phyloP scores from a whole-genome alignment of 331 rosid species.

The Rhamnella rubrinervis region DNA sequence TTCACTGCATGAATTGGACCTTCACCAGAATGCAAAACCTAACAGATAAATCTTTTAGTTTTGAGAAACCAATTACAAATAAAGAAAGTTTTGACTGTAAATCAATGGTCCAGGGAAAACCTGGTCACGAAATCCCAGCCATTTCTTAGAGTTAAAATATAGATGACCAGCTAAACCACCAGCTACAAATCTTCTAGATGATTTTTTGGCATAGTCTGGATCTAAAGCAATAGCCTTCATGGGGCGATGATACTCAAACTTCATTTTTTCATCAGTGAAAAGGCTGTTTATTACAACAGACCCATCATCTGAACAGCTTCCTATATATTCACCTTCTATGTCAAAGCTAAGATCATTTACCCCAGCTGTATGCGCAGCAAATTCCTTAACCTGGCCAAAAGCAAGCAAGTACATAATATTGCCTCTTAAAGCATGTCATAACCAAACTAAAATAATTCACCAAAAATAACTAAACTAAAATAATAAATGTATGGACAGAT shows the following conservation, averaged over 20 bases:
- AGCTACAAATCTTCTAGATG: conserved; percentile 84
- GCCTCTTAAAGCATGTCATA: conserved; percentile 13
- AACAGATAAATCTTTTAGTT: conserved; percentile 18
- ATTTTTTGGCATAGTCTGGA: conserved; percentile 72
- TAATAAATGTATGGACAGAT: no score
- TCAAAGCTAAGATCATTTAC: conserved; percentile 96
- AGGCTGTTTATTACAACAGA: conserved; percentile 77
- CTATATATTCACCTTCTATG: conserved; percentile 82
- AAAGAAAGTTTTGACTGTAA: conserved; percentile 11
- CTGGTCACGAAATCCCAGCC: conserved; percentile 97
- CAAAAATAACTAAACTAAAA: conserved; percentile 1
- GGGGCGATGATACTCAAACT: conserved; percentile 90
- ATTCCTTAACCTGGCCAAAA: conserved; percentile 79
- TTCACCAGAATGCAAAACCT: conserved; percentile 99
- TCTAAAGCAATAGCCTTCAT: conserved; percentile 93
- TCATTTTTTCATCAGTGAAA: conserved; percentile 82
- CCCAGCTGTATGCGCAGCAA: conserved; percentile 71
- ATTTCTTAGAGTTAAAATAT: conserved; percentile 78
- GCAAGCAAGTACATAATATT: conserved; percentile 23
- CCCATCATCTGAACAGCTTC: conserved; percentile 98
- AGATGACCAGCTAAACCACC: conserved; percentile 97
- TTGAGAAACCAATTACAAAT: conserved; percentile 15
- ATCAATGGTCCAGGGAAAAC: conserved; percentile 40
- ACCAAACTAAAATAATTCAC: conserved; percentile 4
- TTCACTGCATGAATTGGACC: conserved; percentile 96